phyloP scores from a whole-genome alignment of 805 yeast genomes.

The Saturnispora sekii region DNA sequence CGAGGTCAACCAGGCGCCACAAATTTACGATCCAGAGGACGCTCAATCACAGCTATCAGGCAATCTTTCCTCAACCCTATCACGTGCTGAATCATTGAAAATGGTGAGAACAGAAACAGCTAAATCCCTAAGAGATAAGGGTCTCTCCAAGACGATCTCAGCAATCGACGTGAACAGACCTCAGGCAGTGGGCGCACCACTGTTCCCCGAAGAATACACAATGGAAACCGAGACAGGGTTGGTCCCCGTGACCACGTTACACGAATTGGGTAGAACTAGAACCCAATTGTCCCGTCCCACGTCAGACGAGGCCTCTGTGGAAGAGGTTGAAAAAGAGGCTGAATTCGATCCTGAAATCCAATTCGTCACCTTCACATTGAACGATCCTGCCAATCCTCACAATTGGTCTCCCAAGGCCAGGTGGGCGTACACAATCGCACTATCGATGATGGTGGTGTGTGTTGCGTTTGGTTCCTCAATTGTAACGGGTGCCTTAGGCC shows the following conservation, averaged over 20 bases:
- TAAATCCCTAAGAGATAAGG: constrained; percentile 54
- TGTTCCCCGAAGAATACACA: constrained; percentile 89
- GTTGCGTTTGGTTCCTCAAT: constrained; percentile 94
- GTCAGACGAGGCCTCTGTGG: constrained; percentile 12
- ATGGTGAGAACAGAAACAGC: constrained; percentile 62
- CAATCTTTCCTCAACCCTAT: constrained; percentile 20
- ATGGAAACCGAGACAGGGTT: constrained; percentile 83
- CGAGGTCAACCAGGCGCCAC: constrained; percentile 18
- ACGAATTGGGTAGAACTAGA: constrained; percentile 47
- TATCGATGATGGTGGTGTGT: constrained; percentile 68
- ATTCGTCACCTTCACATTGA: constrained; percentile 70
- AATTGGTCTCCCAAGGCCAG: constrained; percentile 57
- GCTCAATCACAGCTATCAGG: constrained; percentile 36
- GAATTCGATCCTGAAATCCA: constrained; percentile 56
- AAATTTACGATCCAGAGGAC: constrained; percentile 38
- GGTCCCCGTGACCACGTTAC: constrained; percentile 70
- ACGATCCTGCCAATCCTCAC: constrained; percentile 85
- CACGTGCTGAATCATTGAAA: constrained; percentile 29
- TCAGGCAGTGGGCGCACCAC: constrained; percentile 44
- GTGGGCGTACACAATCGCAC: constrained; percentile 59
- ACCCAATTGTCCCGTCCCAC: constrained; percentile 20
- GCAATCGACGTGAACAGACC: constrained; percentile 51
- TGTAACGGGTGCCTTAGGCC: constrained; percentile 75
- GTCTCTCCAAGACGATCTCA: constrained; percentile 46
- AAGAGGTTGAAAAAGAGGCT: constrained; percentile 13